Evolutionary conservation across 108 stramenopile genomes (phyloP).

Genomic region (Mediolabrus comicus): DNA sequence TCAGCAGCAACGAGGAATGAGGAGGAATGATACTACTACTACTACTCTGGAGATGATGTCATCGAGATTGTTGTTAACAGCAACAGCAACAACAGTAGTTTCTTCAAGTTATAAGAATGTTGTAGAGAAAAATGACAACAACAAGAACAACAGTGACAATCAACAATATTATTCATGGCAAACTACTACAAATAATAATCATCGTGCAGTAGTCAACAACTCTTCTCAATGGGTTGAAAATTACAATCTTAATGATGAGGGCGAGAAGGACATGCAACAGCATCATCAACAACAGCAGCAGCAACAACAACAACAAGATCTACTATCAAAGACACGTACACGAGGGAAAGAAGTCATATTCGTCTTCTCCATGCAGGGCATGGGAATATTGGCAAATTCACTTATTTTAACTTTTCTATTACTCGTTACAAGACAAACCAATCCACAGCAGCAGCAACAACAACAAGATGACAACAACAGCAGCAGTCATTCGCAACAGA

Average conservation of each 20-base stretch:
- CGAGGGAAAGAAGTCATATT: slow-evolving; percentile 62
- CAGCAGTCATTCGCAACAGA: slow-evolving; percentile 9
- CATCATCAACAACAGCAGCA: background rate
- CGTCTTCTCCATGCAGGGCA: slow-evolving; percentile 76
- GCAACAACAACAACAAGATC: background rate
- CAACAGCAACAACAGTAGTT: no score
- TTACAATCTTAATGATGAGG: background rate
- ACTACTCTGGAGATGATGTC: background rate
- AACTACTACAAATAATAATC: slow-evolving; percentile 2
- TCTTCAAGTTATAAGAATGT: no score
- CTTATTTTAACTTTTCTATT: slow-evolving; percentile 52
- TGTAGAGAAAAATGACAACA: background rate
- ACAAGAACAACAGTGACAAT: background rate
- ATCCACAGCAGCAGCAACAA: background rate
- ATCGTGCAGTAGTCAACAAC: no score
- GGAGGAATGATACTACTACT: no score
- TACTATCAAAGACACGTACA: background rate
- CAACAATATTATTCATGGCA: background rate
- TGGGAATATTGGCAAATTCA: slow-evolving; percentile 70
- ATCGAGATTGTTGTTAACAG: background rate
- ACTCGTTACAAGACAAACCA: slow-evolving; percentile 13
- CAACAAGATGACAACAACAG: slow-evolving; percentile 1
- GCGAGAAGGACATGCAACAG: background rate
- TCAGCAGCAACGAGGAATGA: no score
- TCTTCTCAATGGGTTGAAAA: background rate